Percentiles rank a stretch among this genome's conserved stretches.
These are phyloP conservation scores for Moringa oleifera DNA, from an alignment of 345 rosid species.

Conservation along the genomic window DNA sequence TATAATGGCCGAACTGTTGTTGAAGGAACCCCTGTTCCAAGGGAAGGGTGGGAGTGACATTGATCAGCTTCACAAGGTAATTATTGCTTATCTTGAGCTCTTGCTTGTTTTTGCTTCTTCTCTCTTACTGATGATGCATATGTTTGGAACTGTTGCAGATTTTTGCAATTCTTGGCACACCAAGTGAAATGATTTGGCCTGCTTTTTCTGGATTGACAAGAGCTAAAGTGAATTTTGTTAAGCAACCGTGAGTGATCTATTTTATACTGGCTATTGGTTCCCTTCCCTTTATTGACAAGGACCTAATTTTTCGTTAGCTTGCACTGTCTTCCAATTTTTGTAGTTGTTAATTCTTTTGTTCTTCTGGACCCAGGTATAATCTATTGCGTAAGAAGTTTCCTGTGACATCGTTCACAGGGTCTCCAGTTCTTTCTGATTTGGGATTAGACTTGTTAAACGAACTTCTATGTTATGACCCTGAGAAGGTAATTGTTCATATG, in stretches of 20 bases:
- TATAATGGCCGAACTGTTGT: slow-evolving; percentile 85
- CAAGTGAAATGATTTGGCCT: slow-evolving; percentile 64
- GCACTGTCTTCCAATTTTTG: slow-evolving; percentile 17
- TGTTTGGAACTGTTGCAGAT: slow-evolving; percentile 39
- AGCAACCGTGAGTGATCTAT: slow-evolving; percentile 52
- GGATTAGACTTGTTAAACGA: slow-evolving; percentile 76
- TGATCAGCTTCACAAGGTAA: slow-evolving; percentile 73
- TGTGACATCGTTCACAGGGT: slow-evolving; percentile 61
- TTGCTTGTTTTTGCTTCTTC: neutral
- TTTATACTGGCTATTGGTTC: no score
- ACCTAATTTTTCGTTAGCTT: no score
- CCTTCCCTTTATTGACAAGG: no score
- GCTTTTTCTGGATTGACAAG: slow-evolving; percentile 63
- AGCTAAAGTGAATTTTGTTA: slow-evolving; percentile 58
- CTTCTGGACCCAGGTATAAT: slow-evolving; percentile 48
- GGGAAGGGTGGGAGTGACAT: slow-evolving; percentile 55
- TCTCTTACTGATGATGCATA: neutral
- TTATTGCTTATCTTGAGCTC: neutral
- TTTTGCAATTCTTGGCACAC: slow-evolving; percentile 73
- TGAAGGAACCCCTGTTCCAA: slow-evolving; percentile 61
- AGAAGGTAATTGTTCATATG: slow-evolving; percentile 36
- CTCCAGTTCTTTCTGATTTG: slow-evolving; percentile 64
- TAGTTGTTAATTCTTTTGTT: slow-evolving; percentile 16
- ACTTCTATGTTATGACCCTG: slow-evolving; percentile 68
- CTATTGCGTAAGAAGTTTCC: slow-evolving; percentile 78